Base-by-base conservation (phyloP, 805 yeast genomes). In the Wickerhamiella lipophila region DNA sequence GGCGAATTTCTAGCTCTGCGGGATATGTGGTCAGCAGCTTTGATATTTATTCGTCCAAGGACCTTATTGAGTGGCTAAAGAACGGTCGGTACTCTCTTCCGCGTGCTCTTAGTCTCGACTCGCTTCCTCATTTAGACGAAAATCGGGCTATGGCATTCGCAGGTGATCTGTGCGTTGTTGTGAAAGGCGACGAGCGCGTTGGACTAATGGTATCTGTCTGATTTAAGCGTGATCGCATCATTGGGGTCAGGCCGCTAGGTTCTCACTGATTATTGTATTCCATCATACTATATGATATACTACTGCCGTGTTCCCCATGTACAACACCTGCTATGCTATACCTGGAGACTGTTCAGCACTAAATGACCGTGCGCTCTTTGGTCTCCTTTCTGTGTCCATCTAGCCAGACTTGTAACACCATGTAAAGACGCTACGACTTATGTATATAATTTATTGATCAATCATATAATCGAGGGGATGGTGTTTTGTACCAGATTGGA, bases 1-100 rank as follows among this genome's bases (percentile, higher is more conserved):
- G 61, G 57, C 49, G 60, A 6, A 52, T 57, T 26, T 26, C 48
- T 4, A 36, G 42, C 35, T 26, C 19, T 21, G 15, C 25, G n/a
- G 32, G 25, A 34, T 45, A 34, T 22, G 25, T 45, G 13, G 22
- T 45, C n/a, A 34, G 29, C 35, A 19, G 16, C 6, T 26, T 19
- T 27, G 42, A 45, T 21, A 36, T 45, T 8, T 45, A 45, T 16
- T 21, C 42, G 3, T 34, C 42, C 22, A 19, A n/a, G 8, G 48
- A 45, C 13, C 21, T 45, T 15, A 25, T 45, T 18, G 48, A 45
- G 15, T 45, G 48, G 48, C 48, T 45, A 19, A 25, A 29, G 29
- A 36, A 30, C 12, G 48, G 48, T 34, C 35, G 48, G 16, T 45
- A 19, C 36, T 16, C 35, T 5, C 36, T 36, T 3, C 42, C 42